A percentile compares a stretch with the other conserved stretches of the same genome.
Conservation (phyloP, 805 yeast genomes). For the Cyberlindnera americana region DNA sequence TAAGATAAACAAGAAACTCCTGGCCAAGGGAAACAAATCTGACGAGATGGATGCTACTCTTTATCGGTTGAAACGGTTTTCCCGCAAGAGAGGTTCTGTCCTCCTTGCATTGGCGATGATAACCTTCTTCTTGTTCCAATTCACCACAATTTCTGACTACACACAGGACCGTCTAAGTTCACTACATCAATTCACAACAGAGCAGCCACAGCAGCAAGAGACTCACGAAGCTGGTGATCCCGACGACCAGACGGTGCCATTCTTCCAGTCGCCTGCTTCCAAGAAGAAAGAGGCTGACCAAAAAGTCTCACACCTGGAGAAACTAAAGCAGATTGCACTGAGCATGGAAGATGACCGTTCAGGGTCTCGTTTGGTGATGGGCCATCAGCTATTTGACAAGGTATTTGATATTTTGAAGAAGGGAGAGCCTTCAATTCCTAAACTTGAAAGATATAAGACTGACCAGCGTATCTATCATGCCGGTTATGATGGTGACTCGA, state of each 20-base stretch:
- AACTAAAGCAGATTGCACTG: constrained; percentile 22
- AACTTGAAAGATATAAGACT: constrained; percentile 41
- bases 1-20: too few relatives aligned
- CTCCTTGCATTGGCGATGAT: constrained; percentile 11
- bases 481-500: constrained; percentile 41
- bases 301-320: constrained; percentile 12
- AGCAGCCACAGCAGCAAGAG: background rate
- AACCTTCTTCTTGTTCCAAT: constrained; percentile 13
- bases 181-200: constrained; percentile 7
- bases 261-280: constrained; percentile 23
- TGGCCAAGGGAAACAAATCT: too few relatives aligned
- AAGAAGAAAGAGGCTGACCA: constrained; percentile 7
- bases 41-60: constrained; percentile 11
- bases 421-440: constrained; percentile 43
- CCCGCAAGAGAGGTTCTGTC: constrained; percentile 17
- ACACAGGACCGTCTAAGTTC: constrained; percentile 14
- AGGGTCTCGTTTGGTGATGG: constrained; percentile 32
- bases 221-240: constrained; percentile 6
- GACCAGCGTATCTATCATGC: constrained; percentile 52
- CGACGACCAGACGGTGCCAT: constrained; percentile 24
- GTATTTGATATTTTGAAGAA: constrained; percentile 40
- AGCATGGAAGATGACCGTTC: constrained; percentile 30
- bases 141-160: constrained; percentile 14
- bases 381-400: constrained; percentile 40
- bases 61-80: constrained; percentile 16